Evolutionary conservation across 805 yeast species (phyloP).

Genomic region (Starmerella sp.): DNA sequence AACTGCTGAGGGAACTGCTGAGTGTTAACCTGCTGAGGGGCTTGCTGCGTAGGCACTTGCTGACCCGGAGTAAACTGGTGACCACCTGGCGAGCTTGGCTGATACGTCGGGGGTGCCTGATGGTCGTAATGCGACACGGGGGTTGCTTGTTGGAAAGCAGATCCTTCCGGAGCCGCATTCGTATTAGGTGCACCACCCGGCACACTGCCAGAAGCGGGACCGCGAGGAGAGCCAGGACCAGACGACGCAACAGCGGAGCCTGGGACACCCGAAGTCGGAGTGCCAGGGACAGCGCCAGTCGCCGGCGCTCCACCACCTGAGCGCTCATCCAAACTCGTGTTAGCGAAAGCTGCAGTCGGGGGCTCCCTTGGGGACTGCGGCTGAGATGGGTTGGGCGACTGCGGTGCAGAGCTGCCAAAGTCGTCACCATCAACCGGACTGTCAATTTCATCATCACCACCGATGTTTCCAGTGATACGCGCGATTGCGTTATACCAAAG

Average conservation of each 20-base stretch:
- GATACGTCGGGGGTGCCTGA: neutral
- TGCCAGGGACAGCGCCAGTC: neutral
- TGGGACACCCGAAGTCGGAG: neutral
- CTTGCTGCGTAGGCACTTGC: neutral
- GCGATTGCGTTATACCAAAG: slow-evolving; percentile 37
- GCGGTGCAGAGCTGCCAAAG: neutral
- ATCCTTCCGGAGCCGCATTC: too few relatives aligned
- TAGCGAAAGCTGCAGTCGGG: slow-evolving; percentile 1
- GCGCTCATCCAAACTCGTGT: neutral
- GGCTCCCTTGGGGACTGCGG: slow-evolving; percentile 11
- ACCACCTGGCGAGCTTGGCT: neutral
- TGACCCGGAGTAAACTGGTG: too few relatives aligned
- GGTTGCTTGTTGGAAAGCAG: too few relatives aligned
- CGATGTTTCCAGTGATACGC: slow-evolving; percentile 17
- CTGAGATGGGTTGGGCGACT: slow-evolving; percentile 12
- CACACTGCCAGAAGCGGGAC: neutral
- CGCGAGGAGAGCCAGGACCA: neutral
- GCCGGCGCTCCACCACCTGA: neutral
- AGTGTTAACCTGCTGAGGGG: neutral
- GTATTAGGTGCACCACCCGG: too few relatives aligned
- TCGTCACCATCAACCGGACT: slow-evolving; percentile 11
- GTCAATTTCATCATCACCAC: slow-evolving; percentile 9
- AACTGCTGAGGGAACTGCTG: neutral
- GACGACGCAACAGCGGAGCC: neutral
- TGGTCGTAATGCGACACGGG: too few relatives aligned